Evolutionary conservation across 495 filamentous ascomycete genomes (phyloP), one percentile per base, ranked within the genome.

Genomic region (Annulohypoxylon bovei): DNA sequence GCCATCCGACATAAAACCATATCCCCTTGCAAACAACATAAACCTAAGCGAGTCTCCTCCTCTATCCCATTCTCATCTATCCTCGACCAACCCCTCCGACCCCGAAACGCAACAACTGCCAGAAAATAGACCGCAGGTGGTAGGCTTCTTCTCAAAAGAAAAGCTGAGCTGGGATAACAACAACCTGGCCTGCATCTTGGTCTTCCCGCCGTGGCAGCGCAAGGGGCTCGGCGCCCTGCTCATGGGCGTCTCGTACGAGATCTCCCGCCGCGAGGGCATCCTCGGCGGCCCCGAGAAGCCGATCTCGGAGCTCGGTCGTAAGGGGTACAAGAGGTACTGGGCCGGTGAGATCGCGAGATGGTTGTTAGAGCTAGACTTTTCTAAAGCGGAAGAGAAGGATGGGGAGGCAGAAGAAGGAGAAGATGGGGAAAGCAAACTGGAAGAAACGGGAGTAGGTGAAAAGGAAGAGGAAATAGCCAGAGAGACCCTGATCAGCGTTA

Each of bases 121-220:
- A 49, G 49, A 30, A 40, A 67, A 72, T 3, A 77, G 77, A 20
- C 72, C 76, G 39, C 88, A 88, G 52, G 90, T 98, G 30, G 87
- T 97, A 6, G 95, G 96, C 55, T 99, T 97, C 86, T 99, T 97
- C 85, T 95, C 91, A 22, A 98, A 98, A 76, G 95, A 99, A 81
- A 98, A 98, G 74, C 90, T 97, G 80, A 95, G 92, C 3, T 99
- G 95, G 95, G 95, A 99, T 75, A 93, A 95, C 72, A 98, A 98
- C 78, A 99, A 98, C 69, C 87, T 99, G 0, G 95, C 95, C 3
- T 99, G 95, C 76, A 99, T 99, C 65, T 84, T 98, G 23, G 87
- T 99, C 9, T 98, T 99, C 76, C 95, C 96, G 2, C 95, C 95
- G 0, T 98, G 94, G 87, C 95, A 98, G 77, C 88, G 90, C 55